A percentile compares a stretch with the other conserved stretches of the same genome.
phyloP scores from a whole-genome alignment of 1,139 yeast species.

The Candida sojae region DNA sequence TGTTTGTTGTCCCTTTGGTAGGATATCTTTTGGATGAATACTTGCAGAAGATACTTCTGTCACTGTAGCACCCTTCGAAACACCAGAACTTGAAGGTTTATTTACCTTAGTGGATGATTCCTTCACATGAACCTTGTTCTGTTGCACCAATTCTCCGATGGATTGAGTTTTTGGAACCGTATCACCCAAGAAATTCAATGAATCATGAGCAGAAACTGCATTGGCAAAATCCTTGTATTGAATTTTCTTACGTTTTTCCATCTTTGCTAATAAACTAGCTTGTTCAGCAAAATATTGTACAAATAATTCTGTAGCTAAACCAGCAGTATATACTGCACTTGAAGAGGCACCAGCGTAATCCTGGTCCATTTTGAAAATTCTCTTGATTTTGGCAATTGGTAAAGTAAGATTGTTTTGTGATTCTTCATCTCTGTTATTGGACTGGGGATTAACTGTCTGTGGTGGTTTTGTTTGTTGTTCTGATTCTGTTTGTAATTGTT shows the following conservation, averaged over 20 bases:
- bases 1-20: conserved; percentile 43
- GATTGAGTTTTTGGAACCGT: conserved; percentile 66
- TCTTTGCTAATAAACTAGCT: conserved; percentile 67
- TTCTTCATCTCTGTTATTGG: neutral
- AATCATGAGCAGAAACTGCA: conserved; percentile 68
- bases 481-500: conserved; percentile 9
- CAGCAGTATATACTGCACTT: conserved; percentile 79
- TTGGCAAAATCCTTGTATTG: conserved; percentile 74
- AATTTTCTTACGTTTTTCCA: conserved; percentile 70
- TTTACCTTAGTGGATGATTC: conserved; percentile 1
- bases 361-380: conserved; percentile 83
- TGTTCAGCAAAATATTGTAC: conserved; percentile 80
- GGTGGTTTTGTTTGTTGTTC: conserved; percentile 15
- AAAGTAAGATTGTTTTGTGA: conserved; percentile 28
- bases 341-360: conserved; percentile 77
- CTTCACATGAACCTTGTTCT: conserved; percentile 42
- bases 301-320: conserved; percentile 85
- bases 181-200: conserved; percentile 67
- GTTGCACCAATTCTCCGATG: conserved; percentile 51
- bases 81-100: conserved; percentile 2
- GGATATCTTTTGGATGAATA: conserved; percentile 10
- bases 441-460: conserved; percentile 19
- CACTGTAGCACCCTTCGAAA: conserved; percentile 9
- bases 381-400: conserved; percentile 81
- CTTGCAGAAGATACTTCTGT: conserved; percentile 11